A percentile compares a stretch with the other conserved stretches of the same genome.
phyloP scores from a whole-genome alignment of 2,329 filamentous ascomycete species.

The Epichloe scottii region DNA sequence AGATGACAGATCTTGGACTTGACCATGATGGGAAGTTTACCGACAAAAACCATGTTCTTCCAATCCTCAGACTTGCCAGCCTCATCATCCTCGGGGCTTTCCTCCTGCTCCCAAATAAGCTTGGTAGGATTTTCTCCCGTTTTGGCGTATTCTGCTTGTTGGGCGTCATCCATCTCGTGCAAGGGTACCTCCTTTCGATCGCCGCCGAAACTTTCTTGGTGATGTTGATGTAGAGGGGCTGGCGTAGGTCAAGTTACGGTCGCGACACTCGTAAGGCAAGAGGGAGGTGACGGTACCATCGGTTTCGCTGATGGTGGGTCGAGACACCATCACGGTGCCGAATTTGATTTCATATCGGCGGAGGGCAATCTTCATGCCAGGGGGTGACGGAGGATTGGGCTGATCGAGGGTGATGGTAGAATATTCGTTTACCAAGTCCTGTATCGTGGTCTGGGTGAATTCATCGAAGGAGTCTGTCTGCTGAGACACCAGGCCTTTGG shows the following conservation, averaged over 20 bases:
- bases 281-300: constrained; percentile 79
- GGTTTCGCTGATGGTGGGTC: constrained; percentile 83
- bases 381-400: constrained; percentile 63
- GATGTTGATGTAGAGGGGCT: constrained; percentile 80
- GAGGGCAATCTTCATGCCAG: constrained; percentile 70
- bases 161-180: constrained; percentile 56
- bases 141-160: constrained; percentile 39
- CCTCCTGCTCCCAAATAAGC: constrained; percentile 49
- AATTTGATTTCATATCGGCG: constrained; percentile 94
- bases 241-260: constrained; percentile 92
- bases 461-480: constrained; percentile 98
- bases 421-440: constrained; percentile 88
- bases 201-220: constrained; percentile 75
- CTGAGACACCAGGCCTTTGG: constrained; percentile 90
- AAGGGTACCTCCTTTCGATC: constrained; percentile 58
- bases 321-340: constrained; percentile 75
- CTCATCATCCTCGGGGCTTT: constrained; percentile 36
- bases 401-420: constrained; percentile 87
- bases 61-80: constrained; percentile 41
- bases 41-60: constrained; percentile 73
- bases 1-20: constrained; percentile 94
- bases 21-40: constrained; percentile 94
- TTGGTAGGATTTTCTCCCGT: constrained; percentile 47
- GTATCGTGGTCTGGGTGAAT: constrained; percentile 87
- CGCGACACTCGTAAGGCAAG: constrained; percentile 85